A percentile compares a stretch with the other conserved stretches of the same genome.
Evolutionary conservation across 352 stramenopile species (phyloP).

Genomic region (Pythium angustatum): DNA sequence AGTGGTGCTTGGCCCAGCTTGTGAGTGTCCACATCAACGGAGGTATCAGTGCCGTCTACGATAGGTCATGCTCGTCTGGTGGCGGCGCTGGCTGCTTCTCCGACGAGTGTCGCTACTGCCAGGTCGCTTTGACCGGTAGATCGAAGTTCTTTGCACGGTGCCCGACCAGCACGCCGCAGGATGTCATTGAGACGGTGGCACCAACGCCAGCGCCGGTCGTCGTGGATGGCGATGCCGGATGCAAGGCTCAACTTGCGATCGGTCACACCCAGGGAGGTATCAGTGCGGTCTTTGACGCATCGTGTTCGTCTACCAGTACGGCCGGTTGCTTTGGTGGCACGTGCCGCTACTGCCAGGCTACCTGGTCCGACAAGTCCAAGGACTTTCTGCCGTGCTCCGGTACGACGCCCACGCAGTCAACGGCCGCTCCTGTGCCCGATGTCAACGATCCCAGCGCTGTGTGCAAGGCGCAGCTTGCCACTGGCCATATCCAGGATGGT

Average conservation of each 20-base stretch:
- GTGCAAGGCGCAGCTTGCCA: too few relatives aligned
- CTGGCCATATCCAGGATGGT: too few relatives aligned
- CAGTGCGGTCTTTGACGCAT: slow-evolving; percentile 15
- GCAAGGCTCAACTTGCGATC: not conserved
- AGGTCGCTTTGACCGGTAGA: not conserved
- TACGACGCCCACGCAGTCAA: not conserved
- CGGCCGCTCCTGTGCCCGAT: not conserved
- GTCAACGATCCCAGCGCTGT: slow-evolving; percentile 6
- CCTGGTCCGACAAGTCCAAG: slow-evolving; percentile 14
- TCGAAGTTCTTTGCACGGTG: slow-evolving; percentile 4
- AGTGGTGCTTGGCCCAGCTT: too few relatives aligned
- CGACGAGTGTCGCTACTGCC: slow-evolving; percentile 7
- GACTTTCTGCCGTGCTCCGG: slow-evolving; percentile 21
- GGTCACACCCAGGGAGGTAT: slow-evolving; percentile 28
- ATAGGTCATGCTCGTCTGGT: too few relatives aligned
- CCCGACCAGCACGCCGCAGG: not conserved
- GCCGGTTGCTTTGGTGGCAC: slow-evolving; percentile 28
- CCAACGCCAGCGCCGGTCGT: not conserved
- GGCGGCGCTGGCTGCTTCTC: slow-evolving; percentile 10
- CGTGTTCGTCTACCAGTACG: slow-evolving; percentile 22
- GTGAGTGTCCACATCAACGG: too few relatives aligned
- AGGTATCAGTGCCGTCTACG: too few relatives aligned
- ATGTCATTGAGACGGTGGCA: not conserved
- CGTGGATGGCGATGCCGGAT: not conserved
- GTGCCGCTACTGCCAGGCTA: slow-evolving; percentile 29